Evolutionary conservation across 129 eudicot species (phyloP).

Genomic region (Chrysanthemum seticuspe): DNA sequence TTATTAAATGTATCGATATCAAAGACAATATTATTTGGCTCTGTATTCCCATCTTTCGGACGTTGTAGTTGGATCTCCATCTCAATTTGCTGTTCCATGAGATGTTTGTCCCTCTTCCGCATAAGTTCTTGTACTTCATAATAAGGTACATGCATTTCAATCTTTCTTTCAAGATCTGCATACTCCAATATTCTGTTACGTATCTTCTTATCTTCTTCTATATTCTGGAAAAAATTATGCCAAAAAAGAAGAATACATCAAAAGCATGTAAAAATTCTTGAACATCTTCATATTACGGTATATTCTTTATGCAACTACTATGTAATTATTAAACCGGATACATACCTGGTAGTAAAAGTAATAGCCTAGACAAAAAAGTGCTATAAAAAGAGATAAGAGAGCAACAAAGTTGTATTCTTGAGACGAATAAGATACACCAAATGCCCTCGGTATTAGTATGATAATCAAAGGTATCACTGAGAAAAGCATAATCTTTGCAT

Average conservation of each 20-base stretch:
- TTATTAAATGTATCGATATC: too few relatives aligned
- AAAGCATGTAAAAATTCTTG: neutral
- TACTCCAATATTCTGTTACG: neutral
- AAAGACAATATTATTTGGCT: too few relatives aligned
- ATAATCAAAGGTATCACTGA: neutral
- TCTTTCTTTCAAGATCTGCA: neutral
- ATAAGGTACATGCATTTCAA: neutral
- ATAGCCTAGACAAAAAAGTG: neutral
- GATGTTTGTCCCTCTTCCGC: neutral
- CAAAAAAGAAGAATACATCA: neutral
- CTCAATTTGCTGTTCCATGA: neutral
- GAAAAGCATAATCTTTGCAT: neutral
- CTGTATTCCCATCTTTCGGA: neutral
- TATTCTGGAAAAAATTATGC: neutral
- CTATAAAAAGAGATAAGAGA: neutral
- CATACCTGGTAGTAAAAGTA: neutral
- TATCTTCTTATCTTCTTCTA: neutral
- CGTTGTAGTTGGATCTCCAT: neutral
- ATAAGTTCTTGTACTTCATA: neutral
- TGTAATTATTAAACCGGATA: neutral
- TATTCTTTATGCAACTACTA: neutral
- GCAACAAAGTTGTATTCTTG: neutral
- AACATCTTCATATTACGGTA: too few relatives aligned
- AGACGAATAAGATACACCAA: neutral
- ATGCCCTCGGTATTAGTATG: neutral